Base-by-base conservation (phyloP, 352 stramenopile genomes). In the Pythium phragmitis region DNA sequence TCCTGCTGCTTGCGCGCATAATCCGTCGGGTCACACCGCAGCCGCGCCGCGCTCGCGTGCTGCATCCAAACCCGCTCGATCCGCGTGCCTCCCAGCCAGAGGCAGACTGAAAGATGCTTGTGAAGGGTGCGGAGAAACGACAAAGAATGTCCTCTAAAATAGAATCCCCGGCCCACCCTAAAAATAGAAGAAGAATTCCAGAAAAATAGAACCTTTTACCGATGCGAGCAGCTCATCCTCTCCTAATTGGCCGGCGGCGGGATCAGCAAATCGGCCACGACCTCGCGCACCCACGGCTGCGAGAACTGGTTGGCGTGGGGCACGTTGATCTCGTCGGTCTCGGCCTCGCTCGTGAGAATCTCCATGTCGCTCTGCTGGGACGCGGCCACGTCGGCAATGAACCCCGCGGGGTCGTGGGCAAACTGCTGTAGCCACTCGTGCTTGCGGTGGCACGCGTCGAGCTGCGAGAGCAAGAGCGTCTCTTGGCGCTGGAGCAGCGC, bases 1-100 rank as follows among this genome's bases (percentile, higher is more conserved):
- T 90, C 79, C 49, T 85, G 81, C 69, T 92, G 85, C 67, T 80
- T 83, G 61, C 82, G 82, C 49, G 85, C 85, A 77, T 92, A 91
- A 72, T 92, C 82, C 14, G 80, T 92, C 50, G 83, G 82, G 65
- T 92, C 82, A 60, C 80, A 92, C 57, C 81, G 82, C 48, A 89
- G 76, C 50, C 82, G 76, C 54, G 63, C 57, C 60, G 79, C 77
- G 55, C 59, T 67, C 70, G 72, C 51, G 50, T 76, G 67, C 73
- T 80, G 75, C 74, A 72, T 82, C 59, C 58, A 56, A 59, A 55
- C 37, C 60, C 21, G 16, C n/a, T 17, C 14, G 16, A 26, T 48
- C 33, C n/a, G 17, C 42, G 16, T 17, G 26, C 26, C 26, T 30
- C 26, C 26, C 26, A 30, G 26, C 42, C 14, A 19, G 42, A 48